Conservation (phyloP, 805 yeast genomes). For the Kurtzmaniella fragi region DNA sequence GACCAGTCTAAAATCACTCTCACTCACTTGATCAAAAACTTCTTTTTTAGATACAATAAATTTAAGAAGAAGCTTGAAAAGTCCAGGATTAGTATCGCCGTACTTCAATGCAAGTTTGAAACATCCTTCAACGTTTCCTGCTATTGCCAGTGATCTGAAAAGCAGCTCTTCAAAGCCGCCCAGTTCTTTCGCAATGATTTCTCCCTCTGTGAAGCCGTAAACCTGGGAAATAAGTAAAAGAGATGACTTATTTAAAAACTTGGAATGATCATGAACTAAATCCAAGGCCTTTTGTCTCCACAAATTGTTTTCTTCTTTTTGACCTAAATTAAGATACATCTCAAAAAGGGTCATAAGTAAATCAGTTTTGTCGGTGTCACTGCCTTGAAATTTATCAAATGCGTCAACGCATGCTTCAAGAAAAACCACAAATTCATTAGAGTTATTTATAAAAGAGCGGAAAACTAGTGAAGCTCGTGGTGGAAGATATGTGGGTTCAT, state of each 20-base stretch:
- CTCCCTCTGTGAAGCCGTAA: constrained; percentile 50
- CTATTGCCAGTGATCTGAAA: constrained; percentile 60
- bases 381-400: constrained; percentile 72
- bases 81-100: constrained; percentile 58
- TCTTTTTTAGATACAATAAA: constrained; percentile 55
- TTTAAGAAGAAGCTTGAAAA: constrained; percentile 61
- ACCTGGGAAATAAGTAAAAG: constrained; percentile 55
- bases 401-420: constrained; percentile 85
- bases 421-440: constrained; percentile 84
- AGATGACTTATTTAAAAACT: constrained; percentile 50
- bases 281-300: constrained; percentile 67
- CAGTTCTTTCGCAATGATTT: constrained; percentile 31
- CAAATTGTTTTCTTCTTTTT: constrained; percentile 20
- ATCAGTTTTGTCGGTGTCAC: constrained; percentile 62
- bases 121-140: constrained; percentile 54
- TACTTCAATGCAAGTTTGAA: constrained; percentile 51
- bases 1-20: constrained; percentile 42
- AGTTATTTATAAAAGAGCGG: constrained; percentile 79
- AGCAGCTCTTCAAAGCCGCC: constrained; percentile 54
- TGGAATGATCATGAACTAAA: constrained; percentile 44
- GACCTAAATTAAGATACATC: constrained; percentile 62
- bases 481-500: constrained; percentile 72
- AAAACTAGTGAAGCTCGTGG: constrained; percentile 87
- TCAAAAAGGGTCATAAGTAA: constrained; percentile 77
- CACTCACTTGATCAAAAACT: constrained; percentile 48